Conservation (phyloP, 2,329 filamentous ascomycete species). For the Penicillium sp. region DNA sequence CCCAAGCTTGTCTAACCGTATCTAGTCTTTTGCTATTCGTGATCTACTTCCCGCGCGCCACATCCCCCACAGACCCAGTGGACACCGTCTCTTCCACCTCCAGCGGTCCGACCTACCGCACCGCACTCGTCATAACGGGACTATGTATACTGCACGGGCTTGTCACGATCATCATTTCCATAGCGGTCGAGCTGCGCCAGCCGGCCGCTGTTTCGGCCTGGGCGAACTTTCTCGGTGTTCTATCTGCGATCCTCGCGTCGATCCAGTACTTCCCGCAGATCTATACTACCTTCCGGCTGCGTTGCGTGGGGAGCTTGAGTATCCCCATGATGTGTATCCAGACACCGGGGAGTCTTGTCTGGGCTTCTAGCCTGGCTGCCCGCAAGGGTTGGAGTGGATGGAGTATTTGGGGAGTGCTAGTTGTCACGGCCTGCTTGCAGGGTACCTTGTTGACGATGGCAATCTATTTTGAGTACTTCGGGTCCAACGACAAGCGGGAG, state of each 20-base stretch:
- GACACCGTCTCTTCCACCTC: slow-evolving; percentile 34
- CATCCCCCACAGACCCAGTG: slow-evolving; percentile 48
- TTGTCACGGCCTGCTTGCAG: slow-evolving; percentile 82
- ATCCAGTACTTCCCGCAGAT: slow-evolving; percentile 97
- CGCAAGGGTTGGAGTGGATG: slow-evolving; percentile 79
- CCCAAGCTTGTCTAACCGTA: neutral
- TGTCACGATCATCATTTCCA: slow-evolving; percentile 62
- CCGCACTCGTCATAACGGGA: slow-evolving; percentile 71
- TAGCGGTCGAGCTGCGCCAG: slow-evolving; percentile 62
- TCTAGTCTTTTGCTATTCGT: slow-evolving; percentile 85
- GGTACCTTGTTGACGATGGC: slow-evolving; percentile 77
- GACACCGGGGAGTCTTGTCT: slow-evolving; percentile 87
- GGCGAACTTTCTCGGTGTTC: slow-evolving; percentile 82
- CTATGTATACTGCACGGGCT: slow-evolving; percentile 74
- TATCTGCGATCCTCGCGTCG: slow-evolving; percentile 72
- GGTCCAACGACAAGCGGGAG: slow-evolving; percentile 45
- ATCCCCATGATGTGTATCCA: slow-evolving; percentile 99
- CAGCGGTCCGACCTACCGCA: slow-evolving; percentile 67
- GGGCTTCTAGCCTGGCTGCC: slow-evolving; percentile 77
- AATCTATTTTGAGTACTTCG: slow-evolving; percentile 62
- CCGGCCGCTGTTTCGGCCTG: slow-evolving; percentile 68
- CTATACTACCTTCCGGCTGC: slow-evolving; percentile 80
- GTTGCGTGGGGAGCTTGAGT: slow-evolving; percentile 85
- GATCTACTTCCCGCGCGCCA: slow-evolving; percentile 77
- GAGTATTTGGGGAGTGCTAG: slow-evolving; percentile 93